Conservation (phyloP, 139 green algal species). For the Nannochloris sp. region DNA sequence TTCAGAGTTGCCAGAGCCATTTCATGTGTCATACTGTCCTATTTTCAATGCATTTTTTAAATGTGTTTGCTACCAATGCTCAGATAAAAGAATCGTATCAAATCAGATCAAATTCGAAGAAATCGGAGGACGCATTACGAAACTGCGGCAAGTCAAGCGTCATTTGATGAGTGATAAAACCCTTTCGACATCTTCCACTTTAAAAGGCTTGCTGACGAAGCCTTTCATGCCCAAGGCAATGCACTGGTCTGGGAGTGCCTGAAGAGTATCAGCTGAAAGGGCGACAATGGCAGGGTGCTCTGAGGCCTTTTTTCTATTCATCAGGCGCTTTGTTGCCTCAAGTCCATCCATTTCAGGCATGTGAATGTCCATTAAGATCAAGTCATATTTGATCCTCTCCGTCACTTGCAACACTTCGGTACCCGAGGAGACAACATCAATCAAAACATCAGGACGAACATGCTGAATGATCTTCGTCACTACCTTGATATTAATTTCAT, state of each 20-base stretch:
- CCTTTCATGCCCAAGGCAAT: constrained; percentile 48
- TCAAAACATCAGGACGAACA: constrained; percentile 24
- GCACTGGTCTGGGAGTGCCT: constrained; percentile 39
- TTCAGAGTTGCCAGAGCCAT: background rate
- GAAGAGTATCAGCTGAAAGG: constrained; percentile 55
- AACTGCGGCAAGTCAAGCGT: background rate
- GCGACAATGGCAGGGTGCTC: constrained; percentile 52
- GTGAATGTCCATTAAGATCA: constrained; percentile 78
- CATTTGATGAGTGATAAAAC: constrained; percentile 31
- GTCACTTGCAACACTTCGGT: constrained; percentile 31
- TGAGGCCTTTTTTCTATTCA: constrained; percentile 25
- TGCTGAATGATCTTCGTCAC: constrained; percentile 39
- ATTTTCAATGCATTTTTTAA: background rate
- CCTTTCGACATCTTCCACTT: constrained; percentile 54
- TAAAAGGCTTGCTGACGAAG: constrained; percentile 65
- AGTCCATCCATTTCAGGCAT: constrained; percentile 68
- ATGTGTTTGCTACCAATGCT: background rate
- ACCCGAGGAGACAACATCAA: constrained; percentile 53
- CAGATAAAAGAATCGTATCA: background rate
- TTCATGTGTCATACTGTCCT: background rate
- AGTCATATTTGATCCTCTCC: constrained; percentile 45
- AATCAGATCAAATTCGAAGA: background rate
- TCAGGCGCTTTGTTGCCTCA: constrained; percentile 48
- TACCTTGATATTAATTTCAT: constrained; percentile 59
- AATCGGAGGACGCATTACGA: too few relatives aligned